Base-by-base conservation (phyloP, 345 rosid genomes). In the Eucalyptus sideroxylon region DNA sequence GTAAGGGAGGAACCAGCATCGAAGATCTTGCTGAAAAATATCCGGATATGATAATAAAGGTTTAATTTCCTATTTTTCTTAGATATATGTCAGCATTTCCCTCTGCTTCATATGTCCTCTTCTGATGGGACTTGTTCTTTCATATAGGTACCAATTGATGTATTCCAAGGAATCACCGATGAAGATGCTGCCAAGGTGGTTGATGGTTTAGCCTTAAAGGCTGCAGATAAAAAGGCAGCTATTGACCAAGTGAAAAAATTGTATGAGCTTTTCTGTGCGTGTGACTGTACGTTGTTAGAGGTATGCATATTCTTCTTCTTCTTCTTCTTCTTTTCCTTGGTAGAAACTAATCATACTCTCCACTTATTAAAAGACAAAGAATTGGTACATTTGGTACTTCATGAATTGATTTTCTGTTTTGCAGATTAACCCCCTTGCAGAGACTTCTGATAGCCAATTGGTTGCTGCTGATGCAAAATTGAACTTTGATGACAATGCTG, bases 401-500 rank as follows among this genome's bases (percentile, higher is more conserved):
- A 88, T 89, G 69, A 88, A 59, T 60, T 72, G 21, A 40, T 65
- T 83, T 59, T 72, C 81, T 72, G 45, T 88, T 90, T 88, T 86
- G 67, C 94, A 98, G 99, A 96, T 98, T 92, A 98, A 98, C 94
- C 99, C 99, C 80, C 94, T 98, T 34, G 99, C 98, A 3, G 99
- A 98, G 95, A 97, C 99, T 89, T 91, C 99, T 89, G 94, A 93
- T 85, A 96, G 94, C 50, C 94, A 93, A 88, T 91, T 98, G 94
- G 99, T 98, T 88, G 99, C 99, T 91, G 99, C 99, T 90, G 99
- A 98, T 96, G 99, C 99, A 87, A 98, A 98, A 90, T 91, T 98
- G 95, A 98, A 98, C 92, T 97, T 98, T 87, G 99, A 98, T 92
- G 99, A 98, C 89, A 98, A 98, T 94, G 99, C 99, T 89, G 98